Evolutionary conservation across 83 land plant genomes (phyloP), one percentile per base, ranked within the genome.

Genomic region (Diphasiastrum complanatum): DNA sequence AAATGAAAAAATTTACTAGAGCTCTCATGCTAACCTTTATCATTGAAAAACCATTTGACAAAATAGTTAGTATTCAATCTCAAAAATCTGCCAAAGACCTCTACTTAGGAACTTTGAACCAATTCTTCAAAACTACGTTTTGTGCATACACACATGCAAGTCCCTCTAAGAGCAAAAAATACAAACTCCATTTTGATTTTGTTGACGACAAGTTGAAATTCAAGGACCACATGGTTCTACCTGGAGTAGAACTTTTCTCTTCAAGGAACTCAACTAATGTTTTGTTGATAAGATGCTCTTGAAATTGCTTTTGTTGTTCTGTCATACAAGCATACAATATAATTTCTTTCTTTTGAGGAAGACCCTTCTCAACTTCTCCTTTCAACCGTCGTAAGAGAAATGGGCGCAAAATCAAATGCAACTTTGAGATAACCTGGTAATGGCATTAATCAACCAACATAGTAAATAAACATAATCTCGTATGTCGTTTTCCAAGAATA

Each of bases 371-470:
- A 22, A 54, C 58, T 30, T 54, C 58, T 6, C 25, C n/a, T n/a
- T 54, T 54, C 58, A 18, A 25, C 33, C 58, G 24, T 54, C 58
- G 24, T 25, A 54, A 30, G n/a, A 54, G n/a, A n/a, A 54, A 54
- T 22, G 58, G 58, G 33, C 58, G 29, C n/a, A 54, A 33, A 6
- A 54, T 38, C 8, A 14, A 8, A 38, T 38, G 43, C 43, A 38
- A 14, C 14, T 38, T 38, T 8, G 43, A 38, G 43, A 38, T 38
- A 8, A 38, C 43, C 43, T 38, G 43, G 12, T 8, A 38, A 8
- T 38, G 43, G 14, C 8, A 38, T 8, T 8, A 14, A 38, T 8
- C 43, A 38, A 38, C 43, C 43, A 38, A 38, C 14, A 38, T 8
- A 8, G 14, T 38, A 14, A 8, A 8, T 8, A 38, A 14, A 38